Percentiles rank a stretch among this genome's conserved stretches.
Evolutionary conservation across 2,329 filamentous ascomycete species (phyloP).

Genomic region (Trichoderma lentiforme): DNA sequence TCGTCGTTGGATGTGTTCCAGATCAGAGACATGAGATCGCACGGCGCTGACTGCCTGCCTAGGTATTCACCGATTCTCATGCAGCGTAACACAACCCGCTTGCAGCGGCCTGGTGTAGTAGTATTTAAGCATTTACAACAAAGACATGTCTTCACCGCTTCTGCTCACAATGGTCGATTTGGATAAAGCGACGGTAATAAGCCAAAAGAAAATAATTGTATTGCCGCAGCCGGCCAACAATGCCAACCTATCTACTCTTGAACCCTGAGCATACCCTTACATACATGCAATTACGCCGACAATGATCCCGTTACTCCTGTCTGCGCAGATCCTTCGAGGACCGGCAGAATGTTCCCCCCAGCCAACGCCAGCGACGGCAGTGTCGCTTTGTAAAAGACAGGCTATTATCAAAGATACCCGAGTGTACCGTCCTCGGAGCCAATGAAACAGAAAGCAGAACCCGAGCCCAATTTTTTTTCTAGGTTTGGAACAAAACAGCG

Average conservation of each 20-base stretch:
- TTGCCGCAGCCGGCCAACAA: background rate
- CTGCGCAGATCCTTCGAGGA: conserved; percentile 14
- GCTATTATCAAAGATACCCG: conserved; percentile 7
- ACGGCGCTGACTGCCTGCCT: background rate
- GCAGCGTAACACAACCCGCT: background rate
- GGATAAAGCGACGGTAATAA: background rate
- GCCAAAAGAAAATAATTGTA: background rate
- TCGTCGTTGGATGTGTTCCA: background rate
- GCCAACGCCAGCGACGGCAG: conserved; percentile 30
- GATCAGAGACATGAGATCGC: background rate
- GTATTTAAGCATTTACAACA: background rate
- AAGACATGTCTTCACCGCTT: background rate
- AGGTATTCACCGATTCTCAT: background rate
- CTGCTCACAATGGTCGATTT: background rate
- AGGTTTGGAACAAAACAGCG: conserved; percentile 2
- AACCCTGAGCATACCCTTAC: conserved; percentile 10
- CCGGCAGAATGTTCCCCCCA: conserved; percentile 18
- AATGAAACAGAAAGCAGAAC: background rate
- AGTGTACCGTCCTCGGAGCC: background rate
- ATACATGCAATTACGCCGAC: conserved; percentile 19
- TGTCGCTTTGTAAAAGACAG: conserved; percentile 24
- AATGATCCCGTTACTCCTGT: conserved; percentile 20
- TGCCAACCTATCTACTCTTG: conserved; percentile 15
- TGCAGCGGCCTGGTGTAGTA: background rate
- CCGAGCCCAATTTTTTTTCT: conserved; percentile 9